Evolutionary conservation across 345 rosid genomes (phyloP), one percentile per base, ranked within the genome.

Genomic region (Corchorus olitorius): DNA sequence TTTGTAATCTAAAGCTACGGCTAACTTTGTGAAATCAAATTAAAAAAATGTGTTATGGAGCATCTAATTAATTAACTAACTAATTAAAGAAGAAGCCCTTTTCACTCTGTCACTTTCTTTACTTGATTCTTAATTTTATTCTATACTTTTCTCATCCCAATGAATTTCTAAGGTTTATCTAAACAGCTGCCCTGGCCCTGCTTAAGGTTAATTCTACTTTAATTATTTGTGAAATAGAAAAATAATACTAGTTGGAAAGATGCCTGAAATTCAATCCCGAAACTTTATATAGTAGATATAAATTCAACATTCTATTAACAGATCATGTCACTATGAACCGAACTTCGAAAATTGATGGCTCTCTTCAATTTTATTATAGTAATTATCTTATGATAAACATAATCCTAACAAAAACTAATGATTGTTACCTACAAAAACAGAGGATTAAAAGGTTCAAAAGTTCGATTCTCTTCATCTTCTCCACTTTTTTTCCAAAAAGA

Each of bases 81-180:
- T 67, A 46, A 22, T 22, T 46, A 67, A 45, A 67, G 39, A 48
- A 13, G 2, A 46, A 48, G 35, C 52, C 5, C n/a, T 46, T 22
- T 20, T 19, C 39, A 14, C 5, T 49, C 10, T 12, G 17, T 22
- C 55, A 49, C 17, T 68, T 14, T 49, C 39, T 46, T 41, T 8
- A 2, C 22, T 8, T 8, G 46, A 41, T 63, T 62, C 27, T 27
- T 62, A 0, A 34, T 33, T 39, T 1, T 39, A 39, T 6, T 39
- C 1, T 0, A 27, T 27, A 27, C 27, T 60, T 60, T 14, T 58
- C 34, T 8, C 19, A 59, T 62, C 16, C 12, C 20, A 43, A 19
- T 14, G 22, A 58, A 76, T 64, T 78, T 72, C 74, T 61, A 1
- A 65, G 15, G 66, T 71, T 76, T 75, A 73, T 78, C 81, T 75